Conservation (phyloP, 352 stramenopile species). For the Phytophthora colocasiae region DNA sequence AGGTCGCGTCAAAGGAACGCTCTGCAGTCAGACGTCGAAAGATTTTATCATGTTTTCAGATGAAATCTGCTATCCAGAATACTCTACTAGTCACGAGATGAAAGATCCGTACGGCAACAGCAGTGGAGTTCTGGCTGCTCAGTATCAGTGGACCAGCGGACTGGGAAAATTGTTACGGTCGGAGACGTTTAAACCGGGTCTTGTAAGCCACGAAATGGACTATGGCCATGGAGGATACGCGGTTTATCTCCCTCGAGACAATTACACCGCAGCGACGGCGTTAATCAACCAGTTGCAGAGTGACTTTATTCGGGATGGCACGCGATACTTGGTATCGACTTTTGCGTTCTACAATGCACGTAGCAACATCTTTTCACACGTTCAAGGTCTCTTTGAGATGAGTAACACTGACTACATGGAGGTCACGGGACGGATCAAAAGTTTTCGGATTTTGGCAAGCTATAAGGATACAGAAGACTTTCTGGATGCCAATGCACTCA, state of each 20-base stretch:
- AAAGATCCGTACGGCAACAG: conserved; percentile 58
- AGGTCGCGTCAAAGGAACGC: conserved; percentile 56
- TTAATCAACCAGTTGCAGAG: conserved; percentile 58
- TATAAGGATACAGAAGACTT: conserved; percentile 57
- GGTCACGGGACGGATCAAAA: conserved; percentile 70
- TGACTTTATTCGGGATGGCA: conserved; percentile 68
- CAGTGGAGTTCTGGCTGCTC: conserved; percentile 32
- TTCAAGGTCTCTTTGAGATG: conserved; percentile 80
- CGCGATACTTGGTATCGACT: conserved; percentile 65
- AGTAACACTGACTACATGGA: conserved; percentile 85
- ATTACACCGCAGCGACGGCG: conserved; percentile 53
- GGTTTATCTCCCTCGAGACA: conserved; percentile 78
- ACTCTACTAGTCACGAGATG: conserved; percentile 47
- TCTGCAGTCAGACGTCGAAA: conserved; percentile 58
- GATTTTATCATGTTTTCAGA: conserved; percentile 77
- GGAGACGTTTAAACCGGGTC: conserved; percentile 73
- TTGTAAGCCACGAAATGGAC: conserved; percentile 73
- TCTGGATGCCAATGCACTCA: conserved; percentile 57
- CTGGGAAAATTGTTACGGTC: conserved; percentile 60
- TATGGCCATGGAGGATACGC: conserved; percentile 79
- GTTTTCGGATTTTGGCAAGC: conserved; percentile 70
- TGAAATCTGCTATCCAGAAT: conserved; percentile 79
- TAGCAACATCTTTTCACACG: conserved; percentile 80
- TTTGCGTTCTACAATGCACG: conserved; percentile 81
- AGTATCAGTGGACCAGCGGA: conserved; percentile 56